phyloP scores from a whole-genome alignment of 2,329 filamentous ascomycete species.

The Ramularia endophylla region DNA sequence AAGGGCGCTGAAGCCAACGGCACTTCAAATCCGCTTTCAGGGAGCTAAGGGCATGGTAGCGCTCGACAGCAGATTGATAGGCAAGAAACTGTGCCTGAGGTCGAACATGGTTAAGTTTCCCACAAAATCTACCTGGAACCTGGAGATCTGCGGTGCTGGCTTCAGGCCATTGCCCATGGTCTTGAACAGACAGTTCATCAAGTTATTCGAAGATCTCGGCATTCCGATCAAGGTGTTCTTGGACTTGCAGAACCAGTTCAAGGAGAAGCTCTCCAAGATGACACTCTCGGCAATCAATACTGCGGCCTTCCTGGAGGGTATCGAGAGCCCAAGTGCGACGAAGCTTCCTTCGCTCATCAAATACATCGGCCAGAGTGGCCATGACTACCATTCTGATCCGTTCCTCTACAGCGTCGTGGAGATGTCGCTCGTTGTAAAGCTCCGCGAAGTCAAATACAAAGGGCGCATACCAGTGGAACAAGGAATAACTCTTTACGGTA shows the following conservation, averaged over 20 bases:
- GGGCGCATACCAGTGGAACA: slow-evolving; percentile 65
- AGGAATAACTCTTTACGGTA: slow-evolving; percentile 71
- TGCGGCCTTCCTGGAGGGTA: slow-evolving; percentile 57
- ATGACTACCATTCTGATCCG: slow-evolving; percentile 61
- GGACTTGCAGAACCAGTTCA: slow-evolving; percentile 56
- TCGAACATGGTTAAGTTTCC: slow-evolving; percentile 76
- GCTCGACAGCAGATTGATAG: slow-evolving; percentile 56
- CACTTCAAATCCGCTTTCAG: slow-evolving; percentile 68
- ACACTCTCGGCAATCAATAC: slow-evolving; percentile 57
- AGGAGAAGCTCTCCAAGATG: slow-evolving; percentile 54
- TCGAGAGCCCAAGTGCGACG: slow-evolving; percentile 56
- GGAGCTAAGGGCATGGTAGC: slow-evolving; percentile 74
- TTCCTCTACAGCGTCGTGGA: slow-evolving; percentile 70
- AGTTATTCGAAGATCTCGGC: slow-evolving; percentile 75
- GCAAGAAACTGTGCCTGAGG: slow-evolving; percentile 56
- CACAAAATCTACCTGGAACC: slow-evolving; percentile 47
- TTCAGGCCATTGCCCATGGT: slow-evolving; percentile 62
- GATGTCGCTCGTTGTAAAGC: slow-evolving; percentile 60
- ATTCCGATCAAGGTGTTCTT: slow-evolving; percentile 56
- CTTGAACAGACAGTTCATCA: slow-evolving; percentile 76
- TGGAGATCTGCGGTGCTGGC: slow-evolving; percentile 68
- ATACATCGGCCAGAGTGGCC: slow-evolving; percentile 49
- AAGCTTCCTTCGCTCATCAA: slow-evolving; percentile 58
- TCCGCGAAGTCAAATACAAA: slow-evolving; percentile 72
- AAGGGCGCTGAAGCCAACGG: slow-evolving; percentile 50